phyloP scores from a whole-genome alignment of 1,139 yeast species.

The Candida tropicalis region DNA sequence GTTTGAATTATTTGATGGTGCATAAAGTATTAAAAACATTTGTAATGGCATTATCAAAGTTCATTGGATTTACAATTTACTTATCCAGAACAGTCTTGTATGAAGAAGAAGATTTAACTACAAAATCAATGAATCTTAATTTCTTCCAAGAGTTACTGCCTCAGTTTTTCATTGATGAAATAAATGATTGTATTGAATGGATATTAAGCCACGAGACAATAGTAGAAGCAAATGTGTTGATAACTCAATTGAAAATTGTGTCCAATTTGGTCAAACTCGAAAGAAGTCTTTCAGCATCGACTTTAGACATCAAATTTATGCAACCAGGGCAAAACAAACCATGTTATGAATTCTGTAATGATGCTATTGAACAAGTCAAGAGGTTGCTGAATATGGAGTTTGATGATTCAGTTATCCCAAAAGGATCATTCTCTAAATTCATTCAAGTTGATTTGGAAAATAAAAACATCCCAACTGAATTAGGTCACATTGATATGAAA shows the following conservation, averaged over 20 bases:
- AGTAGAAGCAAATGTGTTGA: slow-evolving; percentile 18
- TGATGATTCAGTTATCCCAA: slow-evolving; percentile 23
- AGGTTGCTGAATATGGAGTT: slow-evolving; percentile 10
- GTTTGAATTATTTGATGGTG: slow-evolving; percentile 30
- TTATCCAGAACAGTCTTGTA: slow-evolving; percentile 64
- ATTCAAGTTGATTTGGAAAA: slow-evolving; percentile 60
- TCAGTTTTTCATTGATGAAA: slow-evolving; percentile 24
- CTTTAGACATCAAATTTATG: slow-evolving; percentile 10
- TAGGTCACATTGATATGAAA: slow-evolving; percentile 28
- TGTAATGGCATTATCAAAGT: slow-evolving; percentile 52
- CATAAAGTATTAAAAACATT: slow-evolving; percentile 52
- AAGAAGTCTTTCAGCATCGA: slow-evolving; percentile 11
- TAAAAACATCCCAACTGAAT: slow-evolving; percentile 56
- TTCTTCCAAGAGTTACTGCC: slow-evolving; percentile 32
- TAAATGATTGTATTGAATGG: slow-evolving; percentile 26
- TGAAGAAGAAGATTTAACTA: slow-evolving; percentile 76
- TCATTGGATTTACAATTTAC: slow-evolving; percentile 50
- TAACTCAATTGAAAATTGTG: slow-evolving; percentile 31
- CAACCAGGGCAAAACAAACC: neutral
- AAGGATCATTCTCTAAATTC: slow-evolving; percentile 44
- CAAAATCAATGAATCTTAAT: slow-evolving; percentile 58
- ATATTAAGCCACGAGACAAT: slow-evolving; percentile 15
- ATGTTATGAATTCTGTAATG: slow-evolving; percentile 19
- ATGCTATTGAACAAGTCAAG: slow-evolving; percentile 20
- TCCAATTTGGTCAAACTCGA: slow-evolving; percentile 31